Base-by-base conservation (phyloP, 306 rosid species). In the Quercus variabilis region DNA sequence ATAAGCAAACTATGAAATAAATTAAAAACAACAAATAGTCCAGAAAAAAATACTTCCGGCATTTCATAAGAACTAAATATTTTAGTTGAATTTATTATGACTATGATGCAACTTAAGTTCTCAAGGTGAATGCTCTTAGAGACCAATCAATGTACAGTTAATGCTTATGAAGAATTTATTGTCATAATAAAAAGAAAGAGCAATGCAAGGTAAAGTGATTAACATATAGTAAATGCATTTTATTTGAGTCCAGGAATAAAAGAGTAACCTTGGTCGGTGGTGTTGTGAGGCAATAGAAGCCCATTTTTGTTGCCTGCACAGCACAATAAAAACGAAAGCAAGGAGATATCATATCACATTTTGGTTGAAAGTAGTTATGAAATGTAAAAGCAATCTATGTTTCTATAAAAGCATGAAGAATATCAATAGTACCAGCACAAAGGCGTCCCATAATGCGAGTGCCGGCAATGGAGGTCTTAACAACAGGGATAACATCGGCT, bases 381-480 rank as follows among this genome's bases (percentile, higher is more conserved):
- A 49, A 73, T 68, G 63, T 18, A 8, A 31, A n/a, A n/a, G 23
- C 28, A 4, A 41, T 26, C 21, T 10, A 65, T 51, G 57, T 68
- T 68, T 75, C 64, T 76, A 68, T 71, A 59, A 69, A 26, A 43
- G 49, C 78, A 73, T 20, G 1, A 11, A 55, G 68, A 57, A 7
- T 49, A 31, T 57, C 69, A 49, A 15, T 15, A 72, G 10, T 85
- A 94, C 98, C 99, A 46, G 91, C 93, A 87, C 99, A 96, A 73
- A 93, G 96, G 79, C 98, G 98, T 6, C 99, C 98, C 78, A 96
- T 75, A 73, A 91, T 91, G 21, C 98, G 97, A 71, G 94, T 93
- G 75, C 97, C 99, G 1, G 77, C 88, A 21, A 96, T 91, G 74
- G 99, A 91, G 80, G 96, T 85, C 80, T 93, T 96, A 59, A 96